phyloP scores from a whole-genome alignment of 371 early-diverging fungal genomes.

The Rhizomucor pusillus region DNA sequence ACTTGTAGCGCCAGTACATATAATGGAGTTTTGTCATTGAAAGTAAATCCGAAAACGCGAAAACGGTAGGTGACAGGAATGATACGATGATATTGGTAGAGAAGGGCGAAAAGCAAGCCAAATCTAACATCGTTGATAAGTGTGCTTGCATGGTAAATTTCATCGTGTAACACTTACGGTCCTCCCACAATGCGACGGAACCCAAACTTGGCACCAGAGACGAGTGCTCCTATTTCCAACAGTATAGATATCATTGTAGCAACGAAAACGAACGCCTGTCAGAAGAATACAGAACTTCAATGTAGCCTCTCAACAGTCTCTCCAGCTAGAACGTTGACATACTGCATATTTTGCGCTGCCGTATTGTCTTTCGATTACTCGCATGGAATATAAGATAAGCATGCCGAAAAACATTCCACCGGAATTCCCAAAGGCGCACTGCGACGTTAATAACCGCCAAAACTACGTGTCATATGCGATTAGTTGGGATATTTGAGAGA shows the following conservation, averaged over 20 bases:
- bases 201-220: constrained; percentile 47
- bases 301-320: neutral
- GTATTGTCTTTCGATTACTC: constrained; percentile 72
- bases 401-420: constrained; percentile 69
- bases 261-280: constrained; percentile 61
- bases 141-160: neutral
- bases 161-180: constrained; percentile 40
- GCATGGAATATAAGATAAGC: constrained; percentile 62
- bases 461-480: constrained; percentile 34
- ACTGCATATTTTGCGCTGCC: constrained; percentile 69
- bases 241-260: constrained; percentile 52
- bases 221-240: constrained; percentile 50
- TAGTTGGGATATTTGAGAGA: neutral
- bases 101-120: constrained; percentile 59
- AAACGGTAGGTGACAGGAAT: constrained; percentile 64
- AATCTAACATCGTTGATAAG: constrained; percentile 26
- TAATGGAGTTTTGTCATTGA: constrained; percentile 63
- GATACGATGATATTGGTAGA: constrained; percentile 59
- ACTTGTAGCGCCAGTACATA: constrained; percentile 65
- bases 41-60: constrained; percentile 58
- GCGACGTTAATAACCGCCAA: constrained; percentile 61
- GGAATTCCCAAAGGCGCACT: constrained; percentile 61
- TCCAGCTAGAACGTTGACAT: constrained; percentile 4
- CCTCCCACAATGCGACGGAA: constrained; percentile 59
- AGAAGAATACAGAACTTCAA: neutral